Conservation (phyloP, 352 stramenopile species). For the Phytophthora meadii region DNA sequence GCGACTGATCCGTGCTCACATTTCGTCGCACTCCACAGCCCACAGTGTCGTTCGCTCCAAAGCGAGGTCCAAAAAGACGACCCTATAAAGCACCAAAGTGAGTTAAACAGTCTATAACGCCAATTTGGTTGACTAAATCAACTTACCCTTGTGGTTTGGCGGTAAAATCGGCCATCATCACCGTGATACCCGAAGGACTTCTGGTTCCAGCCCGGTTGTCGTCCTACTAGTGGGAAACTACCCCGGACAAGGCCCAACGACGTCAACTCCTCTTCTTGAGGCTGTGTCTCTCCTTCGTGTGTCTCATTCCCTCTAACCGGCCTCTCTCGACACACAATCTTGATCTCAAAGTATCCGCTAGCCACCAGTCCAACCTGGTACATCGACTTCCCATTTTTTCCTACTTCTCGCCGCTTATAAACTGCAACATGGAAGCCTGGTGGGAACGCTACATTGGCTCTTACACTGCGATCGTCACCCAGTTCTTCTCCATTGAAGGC, state of each 20-base stretch:
- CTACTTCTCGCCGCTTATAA: constrained; percentile 35
- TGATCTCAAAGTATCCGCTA: constrained; percentile 84
- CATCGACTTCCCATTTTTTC: constrained; percentile 8
- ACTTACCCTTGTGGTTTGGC: constrained; percentile 51
- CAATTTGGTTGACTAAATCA: background rate
- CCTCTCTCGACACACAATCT: constrained; percentile 45
- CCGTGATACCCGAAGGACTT: constrained; percentile 81
- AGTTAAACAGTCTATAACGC: constrained; percentile 1
- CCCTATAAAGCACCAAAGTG: constrained; percentile 41
- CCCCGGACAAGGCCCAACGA: constrained; percentile 61
- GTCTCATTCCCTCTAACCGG: constrained; percentile 4
- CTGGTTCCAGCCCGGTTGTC: constrained; percentile 76
- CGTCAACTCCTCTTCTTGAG: constrained; percentile 45
- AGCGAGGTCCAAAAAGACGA: constrained; percentile 60
- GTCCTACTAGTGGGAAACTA: constrained; percentile 61
- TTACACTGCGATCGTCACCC: constrained; percentile 73
- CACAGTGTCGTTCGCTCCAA: constrained; percentile 70
- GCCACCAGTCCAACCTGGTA: constrained; percentile 62
- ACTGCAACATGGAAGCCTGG: constrained; percentile 62
- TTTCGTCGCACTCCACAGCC: constrained; percentile 74
- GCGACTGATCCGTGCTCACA: constrained; percentile 40
- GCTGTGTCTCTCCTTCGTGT: constrained; percentile 2
- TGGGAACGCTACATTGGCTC: constrained; percentile 78
- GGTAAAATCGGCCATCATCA: constrained; percentile 81
- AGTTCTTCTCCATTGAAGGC: constrained; percentile 57